Conservation (phyloP, 257 asterid species). For the Verbena officinalis region DNA sequence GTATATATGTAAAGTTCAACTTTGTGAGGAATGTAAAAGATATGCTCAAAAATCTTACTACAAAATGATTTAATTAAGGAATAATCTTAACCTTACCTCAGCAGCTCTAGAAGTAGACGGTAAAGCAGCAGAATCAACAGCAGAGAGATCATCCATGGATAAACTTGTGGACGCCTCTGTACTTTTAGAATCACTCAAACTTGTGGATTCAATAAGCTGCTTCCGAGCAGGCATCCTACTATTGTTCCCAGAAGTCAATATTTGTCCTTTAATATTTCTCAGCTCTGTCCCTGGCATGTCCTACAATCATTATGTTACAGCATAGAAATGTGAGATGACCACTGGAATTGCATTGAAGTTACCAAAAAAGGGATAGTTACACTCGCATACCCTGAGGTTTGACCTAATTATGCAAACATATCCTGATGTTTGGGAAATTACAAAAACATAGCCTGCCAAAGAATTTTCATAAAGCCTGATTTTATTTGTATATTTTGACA, state of each 20-base stretch:
- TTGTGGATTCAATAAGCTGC: conserved; percentile 58
- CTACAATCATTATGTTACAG: conserved; percentile 45
- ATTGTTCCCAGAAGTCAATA: conserved; percentile 55
- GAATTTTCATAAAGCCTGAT: too few relatives aligned
- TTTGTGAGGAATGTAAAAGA: too few relatives aligned
- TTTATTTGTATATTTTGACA: too few relatives aligned
- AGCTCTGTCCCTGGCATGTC: conserved; percentile 54
- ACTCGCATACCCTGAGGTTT: too few relatives aligned
- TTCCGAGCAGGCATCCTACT: conserved; percentile 66
- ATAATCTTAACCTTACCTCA: conserved; percentile 57
- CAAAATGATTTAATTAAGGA: too few relatives aligned
- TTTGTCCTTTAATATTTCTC: conserved; percentile 64
- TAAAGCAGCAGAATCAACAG: conserved; percentile 60
- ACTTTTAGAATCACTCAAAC: conserved; percentile 73
- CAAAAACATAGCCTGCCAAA: too few relatives aligned
- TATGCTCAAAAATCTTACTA: too few relatives aligned
- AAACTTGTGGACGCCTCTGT: conserved; percentile 71
- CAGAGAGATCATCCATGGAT: conserved; percentile 66
- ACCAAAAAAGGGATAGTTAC: too few relatives aligned
- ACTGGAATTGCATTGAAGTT: too few relatives aligned
- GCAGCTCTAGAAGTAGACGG: conserved; percentile 80
- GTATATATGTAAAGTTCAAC: too few relatives aligned
- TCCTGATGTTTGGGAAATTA: too few relatives aligned
- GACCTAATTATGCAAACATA: too few relatives aligned
- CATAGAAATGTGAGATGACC: conserved; percentile 15